Evolutionary conservation across 2,329 filamentous ascomycete genomes (phyloP).

Genomic region (Talaromyces sp.): DNA sequence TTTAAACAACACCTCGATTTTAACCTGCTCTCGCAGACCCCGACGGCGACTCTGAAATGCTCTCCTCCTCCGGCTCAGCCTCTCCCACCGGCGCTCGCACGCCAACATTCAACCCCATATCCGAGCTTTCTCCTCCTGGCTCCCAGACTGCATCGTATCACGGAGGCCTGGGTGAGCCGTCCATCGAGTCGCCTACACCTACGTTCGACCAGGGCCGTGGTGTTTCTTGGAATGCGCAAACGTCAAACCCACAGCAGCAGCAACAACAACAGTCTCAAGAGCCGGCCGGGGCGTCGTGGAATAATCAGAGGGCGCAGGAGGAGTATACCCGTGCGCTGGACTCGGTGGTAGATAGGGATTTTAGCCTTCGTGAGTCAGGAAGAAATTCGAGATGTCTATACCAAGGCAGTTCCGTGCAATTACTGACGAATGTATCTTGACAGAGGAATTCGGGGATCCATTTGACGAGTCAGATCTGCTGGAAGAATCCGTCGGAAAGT

Average conservation of each 20-base stretch:
- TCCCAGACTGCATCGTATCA: conserved; percentile 37
- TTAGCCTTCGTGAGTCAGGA: conserved; percentile 38
- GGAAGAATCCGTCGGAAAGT: conserved; percentile 7
- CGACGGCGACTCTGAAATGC: conserved; percentile 54
- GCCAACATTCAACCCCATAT: conserved; percentile 27
- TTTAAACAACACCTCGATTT: not conserved
- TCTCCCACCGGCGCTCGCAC: conserved; percentile 34
- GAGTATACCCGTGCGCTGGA: conserved; percentile 49
- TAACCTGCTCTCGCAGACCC: conserved; percentile 29
- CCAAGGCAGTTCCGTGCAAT: not conserved
- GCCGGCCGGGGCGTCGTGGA: conserved; percentile 48
- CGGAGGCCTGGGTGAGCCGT: conserved; percentile 1
- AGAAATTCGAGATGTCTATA: not conserved
- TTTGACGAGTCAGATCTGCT: conserved; percentile 39
- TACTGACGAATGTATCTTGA: not conserved
- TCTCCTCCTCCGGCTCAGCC: conserved; percentile 39
- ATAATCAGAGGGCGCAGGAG: conserved; percentile 52
- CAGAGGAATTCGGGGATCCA: conserved; percentile 42
- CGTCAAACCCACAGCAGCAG: conserved; percentile 2
- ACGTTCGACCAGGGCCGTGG: conserved; percentile 8
- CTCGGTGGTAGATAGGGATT: conserved; percentile 47
- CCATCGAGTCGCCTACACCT: conserved; percentile 1
- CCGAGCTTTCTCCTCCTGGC: conserved; percentile 51
- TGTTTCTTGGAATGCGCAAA: not conserved
- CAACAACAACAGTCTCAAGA: conserved; percentile 23